Conservation (phyloP, 2,329 filamentous ascomycete species). For the Xylaria sp. region DNA sequence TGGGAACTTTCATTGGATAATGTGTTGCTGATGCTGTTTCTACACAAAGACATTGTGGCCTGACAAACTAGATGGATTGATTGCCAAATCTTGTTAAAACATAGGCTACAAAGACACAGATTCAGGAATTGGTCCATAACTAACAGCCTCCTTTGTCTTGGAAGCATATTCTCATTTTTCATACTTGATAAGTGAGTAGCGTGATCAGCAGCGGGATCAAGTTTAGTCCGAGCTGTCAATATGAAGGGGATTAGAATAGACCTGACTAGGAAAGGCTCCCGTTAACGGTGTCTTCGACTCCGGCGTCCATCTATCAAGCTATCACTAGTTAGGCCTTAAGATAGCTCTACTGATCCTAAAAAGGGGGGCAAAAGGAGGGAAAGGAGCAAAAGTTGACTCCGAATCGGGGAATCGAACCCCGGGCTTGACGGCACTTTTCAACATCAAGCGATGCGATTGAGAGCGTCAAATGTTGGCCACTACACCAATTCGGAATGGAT, state of each 20-base stretch:
- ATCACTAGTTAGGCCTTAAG: background rate
- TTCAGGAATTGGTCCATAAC: background rate
- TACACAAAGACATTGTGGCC: background rate
- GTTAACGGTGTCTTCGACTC: background rate
- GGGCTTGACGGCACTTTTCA: conserved; percentile 39
- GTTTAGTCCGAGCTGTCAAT: background rate
- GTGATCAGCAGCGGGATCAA: too few relatives aligned
- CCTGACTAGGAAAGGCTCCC: background rate
- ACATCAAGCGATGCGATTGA: conserved; percentile 31
- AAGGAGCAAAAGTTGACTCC: conserved; percentile 30
- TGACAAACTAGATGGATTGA: background rate
- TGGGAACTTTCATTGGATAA: background rate
- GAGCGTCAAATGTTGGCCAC: conserved; percentile 51
- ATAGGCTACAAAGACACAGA: background rate
- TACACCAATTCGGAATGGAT: conserved; percentile 48
- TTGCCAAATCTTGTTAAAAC: background rate
- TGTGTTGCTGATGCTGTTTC: background rate
- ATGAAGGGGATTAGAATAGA: background rate
- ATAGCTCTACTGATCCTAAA: background rate
- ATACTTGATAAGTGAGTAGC: background rate
- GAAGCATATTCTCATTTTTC: background rate
- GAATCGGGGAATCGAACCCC: conserved; percentile 50
- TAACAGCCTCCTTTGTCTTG: background rate
- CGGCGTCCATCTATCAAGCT: background rate
- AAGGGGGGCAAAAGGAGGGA: background rate